A percentile compares a stretch with the other conserved stretches of the same genome.
phyloP scores from a whole-genome alignment of 2,329 filamentous ascomycete species.

The Leptographium radiaticola region DNA sequence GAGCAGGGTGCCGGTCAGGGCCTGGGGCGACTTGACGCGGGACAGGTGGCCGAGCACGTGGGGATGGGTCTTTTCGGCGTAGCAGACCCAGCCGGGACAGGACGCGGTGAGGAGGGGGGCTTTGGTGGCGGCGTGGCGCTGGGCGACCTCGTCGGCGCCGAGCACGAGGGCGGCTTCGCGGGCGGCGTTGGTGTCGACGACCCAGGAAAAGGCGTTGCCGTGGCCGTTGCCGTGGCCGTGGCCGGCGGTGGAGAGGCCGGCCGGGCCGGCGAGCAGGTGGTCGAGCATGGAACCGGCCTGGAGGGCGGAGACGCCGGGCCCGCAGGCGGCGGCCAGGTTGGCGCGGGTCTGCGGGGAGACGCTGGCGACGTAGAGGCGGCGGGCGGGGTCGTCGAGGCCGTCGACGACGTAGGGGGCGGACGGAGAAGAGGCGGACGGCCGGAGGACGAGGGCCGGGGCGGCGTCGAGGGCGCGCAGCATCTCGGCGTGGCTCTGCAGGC shows the following conservation, averaged over 20 bases:
- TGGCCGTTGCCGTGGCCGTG: slow-evolving; percentile 55
- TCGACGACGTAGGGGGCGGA: slow-evolving; percentile 24
- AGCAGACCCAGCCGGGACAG: slow-evolving; percentile 97
- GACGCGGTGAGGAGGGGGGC: slow-evolving; percentile 65
- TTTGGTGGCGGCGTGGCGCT: slow-evolving; percentile 15
- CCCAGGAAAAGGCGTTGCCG: slow-evolving; percentile 72
- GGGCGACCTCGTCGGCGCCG: slow-evolving; percentile 57
- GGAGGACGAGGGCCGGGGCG: slow-evolving; percentile 33
- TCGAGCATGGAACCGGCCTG: slow-evolving; percentile 74
- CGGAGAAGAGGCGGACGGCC: slow-evolving; percentile 14
- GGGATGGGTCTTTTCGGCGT: slow-evolving; percentile 95
- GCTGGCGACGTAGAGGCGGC: slow-evolving; percentile 78
- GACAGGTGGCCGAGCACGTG: slow-evolving; percentile 86
- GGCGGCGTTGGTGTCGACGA: slow-evolving; percentile 78
- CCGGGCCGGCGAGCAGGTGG: slow-evolving; percentile 58
- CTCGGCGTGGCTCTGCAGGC: slow-evolving; percentile 84
- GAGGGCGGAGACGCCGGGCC: slow-evolving; percentile 53
- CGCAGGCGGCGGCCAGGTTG: slow-evolving; percentile 74
- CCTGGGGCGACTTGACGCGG: slow-evolving; percentile 85
- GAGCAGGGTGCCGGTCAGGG: slow-evolving; percentile 75
- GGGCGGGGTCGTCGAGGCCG: slow-evolving; percentile 43
- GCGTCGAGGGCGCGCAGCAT: slow-evolving; percentile 72
- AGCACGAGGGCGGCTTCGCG: slow-evolving; percentile 74
- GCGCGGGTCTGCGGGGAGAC: slow-evolving; percentile 86
- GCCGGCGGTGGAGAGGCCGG: slow-evolving; percentile 50